A percentile compares a stretch with the other conserved stretches of the same genome.
These are phyloP conservation scores for Skeletonema marinoi DNA, from an alignment of 108 stramenopile species.

Conservation along the genomic window DNA sequence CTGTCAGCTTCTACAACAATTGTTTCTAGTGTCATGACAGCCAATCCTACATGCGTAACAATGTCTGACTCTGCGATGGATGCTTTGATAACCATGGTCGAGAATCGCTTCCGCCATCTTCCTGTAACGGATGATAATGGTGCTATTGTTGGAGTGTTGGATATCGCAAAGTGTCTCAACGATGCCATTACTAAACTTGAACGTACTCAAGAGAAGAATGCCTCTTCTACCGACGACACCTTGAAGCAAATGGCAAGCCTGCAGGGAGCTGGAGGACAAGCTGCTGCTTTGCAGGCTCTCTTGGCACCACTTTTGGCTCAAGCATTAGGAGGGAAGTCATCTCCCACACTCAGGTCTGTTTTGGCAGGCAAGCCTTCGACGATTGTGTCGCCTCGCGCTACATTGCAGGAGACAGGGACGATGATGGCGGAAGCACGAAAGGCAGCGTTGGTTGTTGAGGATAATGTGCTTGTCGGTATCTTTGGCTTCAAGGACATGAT, in stretches of 20 bases:
- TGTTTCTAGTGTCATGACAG: conserved; percentile 81
- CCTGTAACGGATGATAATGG: conserved; percentile 89
- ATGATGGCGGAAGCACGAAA: conserved; percentile 87
- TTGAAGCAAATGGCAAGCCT: conserved; percentile 56
- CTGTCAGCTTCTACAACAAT: conserved; percentile 61
- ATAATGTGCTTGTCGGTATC: conserved; percentile 86
- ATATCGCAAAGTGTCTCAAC: conserved; percentile 95
- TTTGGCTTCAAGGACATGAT: conserved; percentile 96
- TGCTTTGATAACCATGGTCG: conserved; percentile 91
- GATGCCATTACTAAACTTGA: conserved; percentile 92
- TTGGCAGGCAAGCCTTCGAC: conserved; percentile 73
- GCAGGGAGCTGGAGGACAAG: conserved; percentile 68
- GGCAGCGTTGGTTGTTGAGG: conserved; percentile 83
- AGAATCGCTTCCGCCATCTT: conserved; percentile 91
- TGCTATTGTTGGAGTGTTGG: conserved; percentile 85
- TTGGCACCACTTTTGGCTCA: conserved; percentile 73
- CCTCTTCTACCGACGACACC: conserved; percentile 60
- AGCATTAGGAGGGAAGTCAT: conserved; percentile 66
- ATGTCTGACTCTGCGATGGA: conserved; percentile 85
- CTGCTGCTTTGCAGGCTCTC: conserved; percentile 68
- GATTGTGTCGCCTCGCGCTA: conserved; percentile 68
- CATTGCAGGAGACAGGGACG: conserved; percentile 69
- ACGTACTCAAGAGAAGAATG: conserved; percentile 57
- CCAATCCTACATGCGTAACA: conserved; percentile 82
- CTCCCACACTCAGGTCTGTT: conserved; percentile 71